These are phyloP conservation scores for Dimargaris xerosporica DNA, from an alignment of 192 early-diverging fungal species.

Conservation along the genomic window DNA sequence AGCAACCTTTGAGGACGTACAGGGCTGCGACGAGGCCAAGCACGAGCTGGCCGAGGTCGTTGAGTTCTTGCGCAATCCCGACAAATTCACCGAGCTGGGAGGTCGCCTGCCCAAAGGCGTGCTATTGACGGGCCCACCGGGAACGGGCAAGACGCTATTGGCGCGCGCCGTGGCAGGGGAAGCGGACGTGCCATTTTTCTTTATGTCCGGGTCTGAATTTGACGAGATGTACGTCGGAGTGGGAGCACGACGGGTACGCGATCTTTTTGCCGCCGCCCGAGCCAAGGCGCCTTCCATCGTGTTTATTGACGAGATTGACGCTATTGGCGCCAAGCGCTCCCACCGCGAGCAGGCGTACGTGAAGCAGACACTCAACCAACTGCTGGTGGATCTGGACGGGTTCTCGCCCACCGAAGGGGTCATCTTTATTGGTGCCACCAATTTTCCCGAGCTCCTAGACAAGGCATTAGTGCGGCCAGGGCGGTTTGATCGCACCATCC, in stretches of 20 bases:
- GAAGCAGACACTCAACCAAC: constrained; percentile 97
- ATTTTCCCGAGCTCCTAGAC: constrained; percentile 93
- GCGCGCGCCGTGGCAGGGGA: constrained; percentile 96
- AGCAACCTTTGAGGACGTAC: constrained; percentile 85
- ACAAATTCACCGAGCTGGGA: constrained; percentile 80
- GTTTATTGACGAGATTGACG: constrained; percentile 99
- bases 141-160: constrained; percentile 94
- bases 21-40: constrained; percentile 97
- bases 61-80: constrained; percentile 84
- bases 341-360: constrained; percentile 90
- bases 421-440: constrained; percentile 98
- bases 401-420: constrained; percentile 93
- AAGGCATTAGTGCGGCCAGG: constrained; percentile 94
- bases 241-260: constrained; percentile 50
- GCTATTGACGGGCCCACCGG: constrained; percentile 76
- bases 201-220: constrained; percentile 97
- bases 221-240: constrained; percentile 99
- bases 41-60: constrained; percentile 94
- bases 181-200: constrained; percentile 96
- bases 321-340: constrained; percentile 87
- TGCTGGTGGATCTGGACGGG: constrained; percentile 98
- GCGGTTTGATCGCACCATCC: constrained; percentile 88
- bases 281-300: constrained; percentile 71
- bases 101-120: constrained; percentile 93
- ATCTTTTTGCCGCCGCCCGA: constrained; percentile 53